Evolutionary conservation across 495 filamentous ascomycete species (phyloP), one percentile per base, ranked within the genome.

Genomic region (Trichoderma gamsii): DNA sequence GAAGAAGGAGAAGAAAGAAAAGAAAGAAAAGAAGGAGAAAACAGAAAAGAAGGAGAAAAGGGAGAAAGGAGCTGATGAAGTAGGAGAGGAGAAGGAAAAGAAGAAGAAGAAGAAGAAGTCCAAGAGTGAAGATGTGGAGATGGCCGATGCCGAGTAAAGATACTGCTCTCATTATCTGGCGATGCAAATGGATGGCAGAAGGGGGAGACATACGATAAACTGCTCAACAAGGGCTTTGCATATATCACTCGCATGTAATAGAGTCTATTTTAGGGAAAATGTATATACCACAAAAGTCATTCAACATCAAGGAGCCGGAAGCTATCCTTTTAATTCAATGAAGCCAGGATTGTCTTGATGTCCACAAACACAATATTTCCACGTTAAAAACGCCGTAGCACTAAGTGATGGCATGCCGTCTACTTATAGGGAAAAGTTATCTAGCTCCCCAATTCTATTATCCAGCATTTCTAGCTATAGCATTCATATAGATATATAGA

Each of bases 1-100:
- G 18, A 51, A 66, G 23, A 52, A 66, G 65, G 12, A 49, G 44
- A 66, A 66, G 41, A 21, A 43, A 8, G 43, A 46, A 0, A 76
- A 76, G 68, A 69, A 69, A 18, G 71, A 70, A 35, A 68, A 74
- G 70, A 63, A 77, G 15, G 74, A 74, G 29, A 52, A 73, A 64
- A 69, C 41, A 51, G 68, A 69, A 16, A 52, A 35, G 38, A 46
- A 64, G 41, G 41, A 41, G 5, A 68, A 72, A 46, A 70, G 46
- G 63, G 41, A 67, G 32, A 59, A 66, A 38, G 8, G 8, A 9
- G 35, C 35, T 5, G 35, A 38, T 9, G 35, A 7, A 38, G 64
- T 63, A 52, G 49, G 68, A 63, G 18, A 41, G 52, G n/a, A 64
- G 66, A 63, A 66, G 67, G 18, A 64, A 61, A 61, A 32, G 27